These are phyloP conservation scores for Prunus davidiana DNA, from an alignment of 306 rosid species.

Conservation along the genomic window DNA sequence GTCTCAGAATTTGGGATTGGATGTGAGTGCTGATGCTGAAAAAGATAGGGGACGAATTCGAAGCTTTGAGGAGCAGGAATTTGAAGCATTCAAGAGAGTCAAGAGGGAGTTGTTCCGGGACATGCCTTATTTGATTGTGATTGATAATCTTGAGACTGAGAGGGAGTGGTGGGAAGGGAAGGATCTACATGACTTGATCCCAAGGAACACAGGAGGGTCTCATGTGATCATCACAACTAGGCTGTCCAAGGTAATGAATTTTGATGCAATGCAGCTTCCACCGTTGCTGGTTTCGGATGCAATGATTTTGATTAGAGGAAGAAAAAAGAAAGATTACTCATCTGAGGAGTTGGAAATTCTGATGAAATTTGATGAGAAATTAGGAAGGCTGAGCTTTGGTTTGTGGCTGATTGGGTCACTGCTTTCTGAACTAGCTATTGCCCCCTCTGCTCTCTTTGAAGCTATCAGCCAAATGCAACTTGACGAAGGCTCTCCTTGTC, in stretches of 20 bases:
- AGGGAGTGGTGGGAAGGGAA: slow-evolving; percentile 92
- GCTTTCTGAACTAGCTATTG: slow-evolving; percentile 60
- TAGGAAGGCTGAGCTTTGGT: slow-evolving; percentile 73
- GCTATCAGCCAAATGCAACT: slow-evolving; percentile 55
- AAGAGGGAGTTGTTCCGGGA: slow-evolving; percentile 79
- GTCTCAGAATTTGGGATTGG: slow-evolving; percentile 61
- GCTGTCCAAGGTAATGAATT: slow-evolving; percentile 61
- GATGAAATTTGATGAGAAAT: slow-evolving; percentile 56
- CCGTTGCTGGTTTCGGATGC: slow-evolving; percentile 65
- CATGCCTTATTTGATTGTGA: slow-evolving; percentile 71
- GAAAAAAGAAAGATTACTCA: slow-evolving; percentile 62
- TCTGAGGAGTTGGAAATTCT: slow-evolving; percentile 51
- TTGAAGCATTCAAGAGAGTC: slow-evolving; percentile 80
- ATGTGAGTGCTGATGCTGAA: slow-evolving; percentile 78
- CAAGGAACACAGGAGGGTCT: slow-evolving; percentile 73
- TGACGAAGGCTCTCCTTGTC: slow-evolving; percentile 44
- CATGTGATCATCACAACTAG: slow-evolving; percentile 74
- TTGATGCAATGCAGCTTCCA: slow-evolving; percentile 56
- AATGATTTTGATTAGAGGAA: slow-evolving; percentile 71
- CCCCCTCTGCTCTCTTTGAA: slow-evolving; percentile 63
- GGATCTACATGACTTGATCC: slow-evolving; percentile 68
- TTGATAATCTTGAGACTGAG: slow-evolving; percentile 82
- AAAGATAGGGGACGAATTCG: slow-evolving; percentile 69
- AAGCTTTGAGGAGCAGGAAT: slow-evolving; percentile 89
- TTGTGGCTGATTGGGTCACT: slow-evolving; percentile 67